Evolutionary conservation across 164 flowering plant genomes (phyloP), one percentile per base, ranked within the genome.

Genomic region (Kalanchoe fedtschenkoi): DNA sequence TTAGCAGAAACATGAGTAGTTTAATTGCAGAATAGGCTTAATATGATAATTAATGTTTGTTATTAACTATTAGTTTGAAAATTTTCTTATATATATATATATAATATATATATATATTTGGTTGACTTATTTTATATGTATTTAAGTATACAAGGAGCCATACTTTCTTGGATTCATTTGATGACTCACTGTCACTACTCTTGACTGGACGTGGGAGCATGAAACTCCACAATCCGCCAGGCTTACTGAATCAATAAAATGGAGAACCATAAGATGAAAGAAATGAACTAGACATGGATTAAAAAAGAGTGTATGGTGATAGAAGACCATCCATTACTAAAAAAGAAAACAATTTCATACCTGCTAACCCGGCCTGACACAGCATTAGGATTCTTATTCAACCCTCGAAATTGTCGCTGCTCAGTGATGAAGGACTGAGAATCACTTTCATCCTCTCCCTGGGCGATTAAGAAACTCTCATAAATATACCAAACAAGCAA

Each of bases 141-240:
- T 51, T 10, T 5, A n/a, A 13, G 32, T 39, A 17, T 15, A 63
- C 43, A 62, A 44, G 2, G 66, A 29, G 34, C 34, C 81, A 71
- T 81, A 85, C 95, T 64, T 57, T 70, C 70, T 35, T 71, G 51
- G 75, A 74, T 24, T 62, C n/a, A 28, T 21, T 62, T 46, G 79
- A 63, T 24, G 78, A 66, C 62, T 68, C 74, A 37, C 69, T 55
- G 16, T 41, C 77, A 68, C 63, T 58, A 64, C 77, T 77, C 69
- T 63, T 72, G 39, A 58, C 60, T 28, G 81, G 65, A 34, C 59
- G 67, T 30, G 67, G 80, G 58, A 53, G 66, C 61, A 87, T 74
- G 71, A 84, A 69, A 71, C 81, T 76, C 95, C 90, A 87, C 58
- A 89, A 65, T 63, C 96, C 87, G 66, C 62, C 70, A 69, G 79